Conservation (phyloP, 768 basidiomycete genomes). For the Kwoniella bestiolae region DNA sequence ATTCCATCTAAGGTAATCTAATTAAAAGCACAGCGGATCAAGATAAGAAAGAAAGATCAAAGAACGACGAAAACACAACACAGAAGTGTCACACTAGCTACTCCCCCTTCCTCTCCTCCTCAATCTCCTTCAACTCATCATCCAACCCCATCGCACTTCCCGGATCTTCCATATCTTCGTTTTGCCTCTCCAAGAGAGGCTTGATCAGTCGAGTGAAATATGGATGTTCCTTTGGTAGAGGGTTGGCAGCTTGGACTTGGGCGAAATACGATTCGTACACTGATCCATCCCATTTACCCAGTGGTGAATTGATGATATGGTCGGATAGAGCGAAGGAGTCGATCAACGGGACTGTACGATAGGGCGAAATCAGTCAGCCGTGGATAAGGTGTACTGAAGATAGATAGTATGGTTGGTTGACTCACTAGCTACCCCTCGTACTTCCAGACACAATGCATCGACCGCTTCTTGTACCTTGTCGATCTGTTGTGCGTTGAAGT, state of each 20-base stretch:
- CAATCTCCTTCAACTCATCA: constrained; percentile 49
- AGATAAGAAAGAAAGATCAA: background rate
- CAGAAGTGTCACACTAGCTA: background rate
- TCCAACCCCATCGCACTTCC: constrained; percentile 57
- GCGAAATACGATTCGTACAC: constrained; percentile 61
- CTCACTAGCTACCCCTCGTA: constrained; percentile 53
- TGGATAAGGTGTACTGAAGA: too few relatives aligned
- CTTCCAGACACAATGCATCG: constrained; percentile 50
- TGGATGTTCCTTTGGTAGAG: constrained; percentile 58
- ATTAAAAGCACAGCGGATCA: background rate
- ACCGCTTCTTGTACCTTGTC: constrained; percentile 53
- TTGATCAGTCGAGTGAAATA: constrained; percentile 61
- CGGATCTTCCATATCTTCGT: constrained; percentile 54
- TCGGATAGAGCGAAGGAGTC: constrained; percentile 57
- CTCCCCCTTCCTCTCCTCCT: constrained; percentile 33
- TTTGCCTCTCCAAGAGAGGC: constrained; percentile 58
- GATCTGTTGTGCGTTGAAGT: constrained; percentile 51
- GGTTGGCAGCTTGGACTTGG: constrained; percentile 59
- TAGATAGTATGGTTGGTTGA: too few relatives aligned
- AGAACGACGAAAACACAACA: background rate
- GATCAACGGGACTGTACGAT: constrained; percentile 47
- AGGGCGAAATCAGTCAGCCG: background rate
- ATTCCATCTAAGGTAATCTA: background rate
- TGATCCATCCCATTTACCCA: constrained; percentile 59
- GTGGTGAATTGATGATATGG: constrained; percentile 60